Conservation (phyloP, 2,329 filamentous ascomycete species). For the Aureobasidium sp. region DNA sequence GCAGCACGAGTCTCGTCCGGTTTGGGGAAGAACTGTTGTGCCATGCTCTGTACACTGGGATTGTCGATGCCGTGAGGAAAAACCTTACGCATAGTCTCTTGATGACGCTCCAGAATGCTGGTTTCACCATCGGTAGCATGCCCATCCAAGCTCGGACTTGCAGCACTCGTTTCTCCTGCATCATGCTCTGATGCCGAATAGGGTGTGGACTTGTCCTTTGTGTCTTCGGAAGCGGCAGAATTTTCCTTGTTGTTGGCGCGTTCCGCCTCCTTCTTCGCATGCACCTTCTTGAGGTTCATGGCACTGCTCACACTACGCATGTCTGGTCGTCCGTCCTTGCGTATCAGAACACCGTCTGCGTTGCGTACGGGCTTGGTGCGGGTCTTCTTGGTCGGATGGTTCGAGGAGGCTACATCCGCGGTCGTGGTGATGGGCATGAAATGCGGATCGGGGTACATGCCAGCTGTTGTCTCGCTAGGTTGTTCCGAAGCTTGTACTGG, state of each 20-base stretch:
- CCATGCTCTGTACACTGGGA: conserved; percentile 15
- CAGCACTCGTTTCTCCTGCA: background rate
- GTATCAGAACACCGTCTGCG: conserved; percentile 44
- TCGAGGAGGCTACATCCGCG: conserved; percentile 3
- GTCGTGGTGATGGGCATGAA: conserved; percentile 13
- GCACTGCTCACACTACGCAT: conserved; percentile 47
- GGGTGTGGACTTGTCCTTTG: conserved; percentile 1
- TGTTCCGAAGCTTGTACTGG: conserved; percentile 23
- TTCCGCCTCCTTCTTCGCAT: conserved; percentile 42
- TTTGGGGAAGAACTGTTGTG: conserved; percentile 22
- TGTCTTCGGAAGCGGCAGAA: conserved; percentile 15
- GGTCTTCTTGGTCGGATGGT: conserved; percentile 36
- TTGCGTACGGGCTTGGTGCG: conserved; percentile 46
- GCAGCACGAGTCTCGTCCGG: background rate
- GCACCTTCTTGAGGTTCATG: conserved; percentile 46
- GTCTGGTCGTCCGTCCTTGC: conserved; percentile 46
- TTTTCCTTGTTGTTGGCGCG: conserved; percentile 26
- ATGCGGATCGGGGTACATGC: conserved; percentile 32
- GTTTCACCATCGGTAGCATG: conserved; percentile 19
- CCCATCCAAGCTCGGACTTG: conserved; percentile 18
- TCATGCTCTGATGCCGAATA: conserved; percentile 10
- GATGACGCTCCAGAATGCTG: conserved; percentile 22
- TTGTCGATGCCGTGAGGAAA: conserved; percentile 23
- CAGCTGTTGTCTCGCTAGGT: conserved; percentile 14
- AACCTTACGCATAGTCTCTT: conserved; percentile 27